Conservation (phyloP, 805 yeast species). For the Suhomyces prunicola region DNA sequence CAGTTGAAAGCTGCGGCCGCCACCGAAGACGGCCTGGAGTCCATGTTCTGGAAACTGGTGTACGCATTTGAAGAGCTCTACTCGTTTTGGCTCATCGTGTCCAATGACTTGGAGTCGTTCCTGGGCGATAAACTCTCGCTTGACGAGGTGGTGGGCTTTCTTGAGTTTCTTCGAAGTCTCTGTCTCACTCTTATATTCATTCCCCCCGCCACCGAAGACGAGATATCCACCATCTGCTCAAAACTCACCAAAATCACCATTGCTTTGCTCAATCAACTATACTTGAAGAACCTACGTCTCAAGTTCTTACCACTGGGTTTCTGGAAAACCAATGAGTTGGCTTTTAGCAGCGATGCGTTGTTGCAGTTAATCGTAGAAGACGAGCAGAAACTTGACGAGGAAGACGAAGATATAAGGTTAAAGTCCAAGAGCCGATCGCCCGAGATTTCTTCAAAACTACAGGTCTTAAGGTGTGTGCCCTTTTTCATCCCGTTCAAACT, state of each 20-base stretch:
- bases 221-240: neutral
- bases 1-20: neutral
- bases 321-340: conserved; percentile 47
- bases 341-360: conserved; percentile 35
- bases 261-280: conserved; percentile 60
- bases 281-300: conserved; percentile 63
- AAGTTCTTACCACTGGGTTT: conserved; percentile 45
- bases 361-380: conserved; percentile 39
- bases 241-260: conserved; percentile 38
- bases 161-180: conserved; percentile 47
- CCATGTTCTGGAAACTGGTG: conserved; percentile 35
- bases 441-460: conserved; percentile 28
- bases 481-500: conserved; percentile 74
- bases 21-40: neutral
- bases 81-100: conserved; percentile 63
- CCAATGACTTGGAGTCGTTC: conserved; percentile 62
- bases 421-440: conserved; percentile 10
- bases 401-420: conserved; percentile 43
- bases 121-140: conserved; percentile 38
- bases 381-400: conserved; percentile 27
- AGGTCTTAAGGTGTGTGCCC: conserved; percentile 63
- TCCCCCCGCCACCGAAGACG: conserved; percentile 5
- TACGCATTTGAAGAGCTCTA: conserved; percentile 57
- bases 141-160: conserved; percentile 38
- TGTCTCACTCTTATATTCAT: conserved; percentile 50